phyloP scores from a whole-genome alignment of 2,329 filamentous ascomycete genomes.

The Trichoderma citrinoviride region DNA sequence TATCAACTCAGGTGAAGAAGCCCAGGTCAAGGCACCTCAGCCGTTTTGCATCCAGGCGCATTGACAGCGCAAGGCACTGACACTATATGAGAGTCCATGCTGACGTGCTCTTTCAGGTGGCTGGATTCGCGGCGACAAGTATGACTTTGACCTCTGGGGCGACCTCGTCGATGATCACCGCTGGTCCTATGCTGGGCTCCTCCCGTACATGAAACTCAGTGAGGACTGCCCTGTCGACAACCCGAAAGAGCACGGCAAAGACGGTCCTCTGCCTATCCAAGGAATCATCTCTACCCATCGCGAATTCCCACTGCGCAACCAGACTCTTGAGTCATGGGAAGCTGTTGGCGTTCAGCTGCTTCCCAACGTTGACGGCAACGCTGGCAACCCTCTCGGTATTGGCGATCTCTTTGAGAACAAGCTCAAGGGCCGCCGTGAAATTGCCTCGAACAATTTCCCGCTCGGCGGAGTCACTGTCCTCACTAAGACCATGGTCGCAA shows the following conservation, averaged over 20 bases:
- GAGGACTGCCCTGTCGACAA: constrained; percentile 38
- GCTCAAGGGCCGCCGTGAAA: constrained; percentile 26
- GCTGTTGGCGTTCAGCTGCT: constrained; percentile 36
- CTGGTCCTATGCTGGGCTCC: constrained; percentile 46
- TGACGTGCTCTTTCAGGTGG: constrained; percentile 24
- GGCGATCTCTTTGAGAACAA: constrained; percentile 30
- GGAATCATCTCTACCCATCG: constrained; percentile 34
- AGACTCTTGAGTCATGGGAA: constrained; percentile 38
- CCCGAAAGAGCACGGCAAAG: constrained; percentile 36
- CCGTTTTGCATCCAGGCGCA: background rate
- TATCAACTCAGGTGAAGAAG: constrained; percentile 36
- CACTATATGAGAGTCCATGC: background rate
- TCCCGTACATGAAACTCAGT: constrained; percentile 42
- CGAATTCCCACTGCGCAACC: constrained; percentile 39
- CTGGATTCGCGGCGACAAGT: constrained; percentile 43
- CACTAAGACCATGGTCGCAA: constrained; percentile 28
- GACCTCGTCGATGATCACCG: constrained; percentile 33
- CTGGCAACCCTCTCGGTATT: constrained; percentile 33
- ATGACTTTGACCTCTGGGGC: constrained; percentile 46
- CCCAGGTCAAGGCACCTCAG: background rate
- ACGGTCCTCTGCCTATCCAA: constrained; percentile 37
- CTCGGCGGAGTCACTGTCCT: constrained; percentile 29
- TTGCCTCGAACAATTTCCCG: constrained; percentile 26
- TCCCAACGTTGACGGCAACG: constrained; percentile 29
- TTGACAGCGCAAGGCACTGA: background rate